phyloP scores from a whole-genome alignment of 495 filamentous ascomycete genomes.

The Acidiella bohemica region DNA sequence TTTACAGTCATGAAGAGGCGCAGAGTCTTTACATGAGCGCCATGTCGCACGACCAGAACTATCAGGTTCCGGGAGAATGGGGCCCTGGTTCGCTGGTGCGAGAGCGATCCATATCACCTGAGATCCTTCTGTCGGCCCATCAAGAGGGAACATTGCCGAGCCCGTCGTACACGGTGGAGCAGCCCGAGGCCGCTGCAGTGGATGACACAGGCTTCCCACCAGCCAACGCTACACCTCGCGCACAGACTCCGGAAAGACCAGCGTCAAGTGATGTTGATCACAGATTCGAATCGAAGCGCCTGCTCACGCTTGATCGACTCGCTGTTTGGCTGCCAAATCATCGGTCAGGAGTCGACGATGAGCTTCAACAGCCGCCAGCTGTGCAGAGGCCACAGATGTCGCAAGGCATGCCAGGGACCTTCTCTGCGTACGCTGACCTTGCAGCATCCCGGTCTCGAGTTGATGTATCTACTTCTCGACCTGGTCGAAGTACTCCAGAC shows the following conservation, averaged over 20 bases:
- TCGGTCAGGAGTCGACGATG: no score
- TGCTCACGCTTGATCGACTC: constrained; percentile 7
- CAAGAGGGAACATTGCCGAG: no score
- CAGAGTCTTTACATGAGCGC: constrained; percentile 94
- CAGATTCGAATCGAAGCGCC: not conserved
- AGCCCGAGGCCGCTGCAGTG: no score
- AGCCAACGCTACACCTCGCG: constrained; percentile 11
- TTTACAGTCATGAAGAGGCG: constrained; percentile 84
- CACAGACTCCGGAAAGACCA: not conserved
- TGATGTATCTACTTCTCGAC: no score
- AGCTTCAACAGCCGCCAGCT: no score
- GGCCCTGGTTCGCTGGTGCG: constrained; percentile 12
- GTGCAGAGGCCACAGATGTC: not conserved
- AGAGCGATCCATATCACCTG: not conserved
- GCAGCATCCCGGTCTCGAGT: no score
- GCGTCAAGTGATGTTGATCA: not conserved
- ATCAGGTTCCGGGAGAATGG: constrained; percentile 26
- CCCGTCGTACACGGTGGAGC: no score
- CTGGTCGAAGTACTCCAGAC: no score
- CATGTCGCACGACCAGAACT: constrained; percentile 31
- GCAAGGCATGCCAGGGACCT: constrained; percentile 25
- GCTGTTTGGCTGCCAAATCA: constrained; percentile 7
- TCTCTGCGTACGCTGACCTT: constrained; percentile 26
- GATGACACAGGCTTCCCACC: no score
- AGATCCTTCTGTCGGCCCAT: no score